phyloP scores from a whole-genome alignment of 169 alveolate species.

The Plasmodium berghei region DNA sequence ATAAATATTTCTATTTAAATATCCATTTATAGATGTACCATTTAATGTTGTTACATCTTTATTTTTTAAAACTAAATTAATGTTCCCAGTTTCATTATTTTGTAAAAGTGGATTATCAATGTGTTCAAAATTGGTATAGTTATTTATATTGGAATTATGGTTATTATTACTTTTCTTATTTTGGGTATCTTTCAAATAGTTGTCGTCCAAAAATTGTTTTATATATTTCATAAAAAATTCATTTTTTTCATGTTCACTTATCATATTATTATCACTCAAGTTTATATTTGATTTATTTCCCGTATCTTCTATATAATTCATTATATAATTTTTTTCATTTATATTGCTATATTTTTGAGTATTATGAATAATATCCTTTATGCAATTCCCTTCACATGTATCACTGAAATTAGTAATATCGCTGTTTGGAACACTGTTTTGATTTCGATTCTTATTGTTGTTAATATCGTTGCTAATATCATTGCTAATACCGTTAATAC shows the following conservation, averaged over 20 bases:
- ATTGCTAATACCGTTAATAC: neutral
- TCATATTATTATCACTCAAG: neutral
- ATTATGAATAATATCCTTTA: no score
- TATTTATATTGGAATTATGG: neutral
- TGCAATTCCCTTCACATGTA: neutral
- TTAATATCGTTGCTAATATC: neutral
- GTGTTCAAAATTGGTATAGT: no score
- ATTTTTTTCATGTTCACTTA: conserved; percentile 5
- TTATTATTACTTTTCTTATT: neutral
- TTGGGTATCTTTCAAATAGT: conserved; percentile 22
- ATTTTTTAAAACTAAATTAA: neutral
- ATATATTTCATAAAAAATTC: conserved; percentile 51
- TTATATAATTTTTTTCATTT: neutral
- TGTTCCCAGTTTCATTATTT: neutral
- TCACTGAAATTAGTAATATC: neutral
- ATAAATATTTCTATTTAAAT: no score
- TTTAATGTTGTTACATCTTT: no score
- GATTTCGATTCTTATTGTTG: neutral
- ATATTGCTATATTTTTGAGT: neutral
- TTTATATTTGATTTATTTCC: neutral
- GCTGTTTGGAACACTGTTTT: neutral
- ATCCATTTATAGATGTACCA: no score
- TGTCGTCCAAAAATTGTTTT: conserved; percentile 21
- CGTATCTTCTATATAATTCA: neutral
- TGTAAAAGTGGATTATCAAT: no score